Conservation (phyloP, 495 filamentous ascomycete species). For the Penicillium pancosmium region DNA sequence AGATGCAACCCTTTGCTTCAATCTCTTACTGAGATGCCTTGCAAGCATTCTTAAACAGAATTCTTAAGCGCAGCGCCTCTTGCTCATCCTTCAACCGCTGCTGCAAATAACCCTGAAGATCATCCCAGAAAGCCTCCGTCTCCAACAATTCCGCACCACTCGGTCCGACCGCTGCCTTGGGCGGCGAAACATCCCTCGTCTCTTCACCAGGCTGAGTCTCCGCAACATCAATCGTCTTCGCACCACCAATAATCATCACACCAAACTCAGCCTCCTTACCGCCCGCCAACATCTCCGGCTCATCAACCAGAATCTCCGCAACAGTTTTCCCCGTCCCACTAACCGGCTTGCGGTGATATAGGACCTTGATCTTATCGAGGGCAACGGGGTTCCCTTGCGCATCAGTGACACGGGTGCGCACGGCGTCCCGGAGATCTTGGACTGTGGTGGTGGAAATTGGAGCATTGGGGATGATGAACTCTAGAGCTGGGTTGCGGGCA, state of each 20-base stretch:
- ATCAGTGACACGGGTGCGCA: conserved; percentile 54
- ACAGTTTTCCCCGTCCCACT: conserved; percentile 59
- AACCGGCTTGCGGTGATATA: conserved; percentile 82
- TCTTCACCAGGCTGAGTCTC: conserved; percentile 34
- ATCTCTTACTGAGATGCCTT: conserved; percentile 31
- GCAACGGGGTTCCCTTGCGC: conserved; percentile 34
- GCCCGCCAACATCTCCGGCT: conserved; percentile 38
- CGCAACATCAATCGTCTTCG: conserved; percentile 33
- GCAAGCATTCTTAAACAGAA: conserved; percentile 74
- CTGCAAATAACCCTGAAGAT: conserved; percentile 78
- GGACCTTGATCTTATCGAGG: conserved; percentile 75
- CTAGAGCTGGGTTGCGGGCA: conserved; percentile 68
- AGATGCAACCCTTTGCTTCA: conserved; percentile 3
- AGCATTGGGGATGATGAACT: conserved; percentile 60
- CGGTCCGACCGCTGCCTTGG: conserved; percentile 55
- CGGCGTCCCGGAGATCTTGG: conserved; percentile 68
- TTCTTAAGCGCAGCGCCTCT: conserved; percentile 63
- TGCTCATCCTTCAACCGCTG: conserved; percentile 75
- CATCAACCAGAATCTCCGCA: conserved; percentile 52
- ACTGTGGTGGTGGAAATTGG: conserved; percentile 66
- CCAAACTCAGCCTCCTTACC: conserved; percentile 66
- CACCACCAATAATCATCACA: conserved; percentile 82
- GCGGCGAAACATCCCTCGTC: conserved; percentile 32
- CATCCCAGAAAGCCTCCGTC: conserved; percentile 82
- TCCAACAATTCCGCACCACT: conserved; percentile 62